Evolutionary conservation across 805 yeast genomes (phyloP).

Genomic region (Wickerhamiella dianesei): DNA sequence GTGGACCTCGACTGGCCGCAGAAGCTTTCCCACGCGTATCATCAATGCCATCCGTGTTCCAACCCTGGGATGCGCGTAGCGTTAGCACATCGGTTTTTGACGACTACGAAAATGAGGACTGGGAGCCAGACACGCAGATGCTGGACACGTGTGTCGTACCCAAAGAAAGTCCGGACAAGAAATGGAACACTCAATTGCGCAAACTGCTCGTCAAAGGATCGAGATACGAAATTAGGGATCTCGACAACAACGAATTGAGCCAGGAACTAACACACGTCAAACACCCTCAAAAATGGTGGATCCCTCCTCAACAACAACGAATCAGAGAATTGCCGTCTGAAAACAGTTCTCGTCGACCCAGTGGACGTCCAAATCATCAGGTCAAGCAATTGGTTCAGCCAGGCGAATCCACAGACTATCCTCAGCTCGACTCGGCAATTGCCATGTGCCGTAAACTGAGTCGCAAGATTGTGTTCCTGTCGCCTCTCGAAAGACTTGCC

Average conservation of each 20-base stretch:
- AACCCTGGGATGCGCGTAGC: background rate
- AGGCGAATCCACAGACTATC: background rate
- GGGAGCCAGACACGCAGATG: slow-evolving; percentile 16
- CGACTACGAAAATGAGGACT: background rate
- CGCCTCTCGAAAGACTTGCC: slow-evolving; percentile 21
- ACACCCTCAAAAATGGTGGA: background rate
- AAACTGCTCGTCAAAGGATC: slow-evolving; percentile 10
- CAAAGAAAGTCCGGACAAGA: slow-evolving; percentile 1
- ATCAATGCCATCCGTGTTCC: background rate
- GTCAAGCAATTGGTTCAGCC: background rate
- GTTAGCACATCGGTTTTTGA: background rate
- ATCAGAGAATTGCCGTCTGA: background rate
- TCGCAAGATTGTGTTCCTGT: slow-evolving; percentile 16
- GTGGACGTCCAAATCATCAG: background rate
- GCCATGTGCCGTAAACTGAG: slow-evolving; percentile 15
- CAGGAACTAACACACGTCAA: background rate
- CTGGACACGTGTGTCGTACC: slow-evolving; percentile 8
- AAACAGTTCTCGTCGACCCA: background rate
- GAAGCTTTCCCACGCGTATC: background rate
- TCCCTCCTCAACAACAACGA: background rate
- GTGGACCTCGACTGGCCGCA: background rate
- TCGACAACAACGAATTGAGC: background rate
- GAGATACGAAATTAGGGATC: slow-evolving; percentile 8
- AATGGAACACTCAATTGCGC: slow-evolving; percentile 1
- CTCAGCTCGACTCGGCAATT: slow-evolving; percentile 8